phyloP scores from a whole-genome alignment of 768 basidiomycete genomes.

The Exidia glandulosa region DNA sequence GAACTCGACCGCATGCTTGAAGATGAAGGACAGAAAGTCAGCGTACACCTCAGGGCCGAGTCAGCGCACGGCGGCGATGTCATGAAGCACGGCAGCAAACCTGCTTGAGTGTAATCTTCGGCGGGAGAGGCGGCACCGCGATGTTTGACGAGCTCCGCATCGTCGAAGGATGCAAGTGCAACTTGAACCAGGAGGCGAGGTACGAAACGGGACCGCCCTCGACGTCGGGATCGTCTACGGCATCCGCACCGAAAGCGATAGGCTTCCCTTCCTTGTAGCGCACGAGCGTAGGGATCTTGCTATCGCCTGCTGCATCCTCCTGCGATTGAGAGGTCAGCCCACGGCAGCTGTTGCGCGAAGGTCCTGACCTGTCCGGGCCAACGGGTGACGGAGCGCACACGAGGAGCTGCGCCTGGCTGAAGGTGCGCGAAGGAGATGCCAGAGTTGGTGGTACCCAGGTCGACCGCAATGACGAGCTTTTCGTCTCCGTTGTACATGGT shows the following conservation, averaged over 20 bases:
- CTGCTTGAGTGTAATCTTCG: background rate
- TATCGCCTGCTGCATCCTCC: no score
- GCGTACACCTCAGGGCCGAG: background rate
- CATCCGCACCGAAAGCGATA: slow-evolving; percentile 2
- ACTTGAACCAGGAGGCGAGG: slow-evolving; percentile 2
- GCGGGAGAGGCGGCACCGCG: slow-evolving; percentile 1
- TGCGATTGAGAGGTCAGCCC: no score
- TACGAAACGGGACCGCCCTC: background rate
- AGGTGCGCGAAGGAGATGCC: slow-evolving; percentile 5
- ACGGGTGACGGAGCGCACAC: background rate
- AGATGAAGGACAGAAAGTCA: slow-evolving; percentile 1
- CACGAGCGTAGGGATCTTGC: no score
- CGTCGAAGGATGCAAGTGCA: background rate
- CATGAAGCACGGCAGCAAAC: background rate
- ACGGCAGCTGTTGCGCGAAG: no score
- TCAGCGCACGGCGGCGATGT: background rate
- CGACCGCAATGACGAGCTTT: slow-evolving; percentile 5
- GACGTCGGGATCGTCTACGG: background rate
- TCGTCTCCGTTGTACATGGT: no score
- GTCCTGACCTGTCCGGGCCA: background rate
- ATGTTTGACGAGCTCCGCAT: background rate
- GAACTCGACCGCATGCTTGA: background rate
- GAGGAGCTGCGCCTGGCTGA: background rate
- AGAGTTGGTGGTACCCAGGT: slow-evolving; percentile 4
- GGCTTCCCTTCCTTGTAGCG: background rate